These are phyloP conservation scores for Fraxinus ornus DNA, from an alignment of 305 asterid genomes.

Conservation along the genomic window DNA sequence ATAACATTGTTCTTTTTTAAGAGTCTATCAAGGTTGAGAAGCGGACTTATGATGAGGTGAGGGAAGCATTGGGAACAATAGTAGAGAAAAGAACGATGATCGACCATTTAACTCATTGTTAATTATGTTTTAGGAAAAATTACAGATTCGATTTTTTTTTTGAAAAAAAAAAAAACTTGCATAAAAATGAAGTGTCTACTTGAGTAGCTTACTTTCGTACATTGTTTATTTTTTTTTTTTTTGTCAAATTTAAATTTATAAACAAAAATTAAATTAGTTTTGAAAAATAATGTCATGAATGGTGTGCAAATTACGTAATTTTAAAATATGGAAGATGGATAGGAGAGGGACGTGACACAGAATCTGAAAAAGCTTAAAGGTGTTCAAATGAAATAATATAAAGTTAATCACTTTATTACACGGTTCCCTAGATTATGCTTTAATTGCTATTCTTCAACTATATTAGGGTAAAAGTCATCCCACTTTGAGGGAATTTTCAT, in stretches of 20 bases:
- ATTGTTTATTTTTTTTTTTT: too few relatives aligned
- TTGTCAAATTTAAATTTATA: not conserved
- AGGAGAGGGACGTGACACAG: not conserved
- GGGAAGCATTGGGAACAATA: slow-evolving; percentile 77
- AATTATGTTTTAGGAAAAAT: not conserved
- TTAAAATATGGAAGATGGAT: not conserved
- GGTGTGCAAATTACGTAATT: not conserved
- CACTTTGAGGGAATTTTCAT: slow-evolving; percentile 22
- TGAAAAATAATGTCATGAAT: not conserved
- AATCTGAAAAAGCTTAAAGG: slow-evolving; percentile 6
- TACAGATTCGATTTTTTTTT: not conserved
- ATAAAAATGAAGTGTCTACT: not conserved
- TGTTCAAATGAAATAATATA: not conserved
- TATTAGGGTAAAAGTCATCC: not conserved
- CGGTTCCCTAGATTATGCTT: slow-evolving; percentile 21
- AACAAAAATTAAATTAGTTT: not conserved
- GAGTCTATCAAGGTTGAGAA: slow-evolving; percentile 74
- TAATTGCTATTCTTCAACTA: slow-evolving; percentile 1
- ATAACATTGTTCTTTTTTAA: not conserved
- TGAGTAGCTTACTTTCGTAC: not conserved
- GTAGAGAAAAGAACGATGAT: slow-evolving; percentile 82
- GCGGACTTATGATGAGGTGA: slow-evolving; percentile 75
- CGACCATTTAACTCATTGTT: slow-evolving; percentile 71
- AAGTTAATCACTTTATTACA: slow-evolving; percentile 16
- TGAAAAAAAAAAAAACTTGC: not conserved